These are phyloP conservation scores for Breynia disticha DNA, from an alignment of 441 rosid species.

Conservation along the genomic window DNA sequence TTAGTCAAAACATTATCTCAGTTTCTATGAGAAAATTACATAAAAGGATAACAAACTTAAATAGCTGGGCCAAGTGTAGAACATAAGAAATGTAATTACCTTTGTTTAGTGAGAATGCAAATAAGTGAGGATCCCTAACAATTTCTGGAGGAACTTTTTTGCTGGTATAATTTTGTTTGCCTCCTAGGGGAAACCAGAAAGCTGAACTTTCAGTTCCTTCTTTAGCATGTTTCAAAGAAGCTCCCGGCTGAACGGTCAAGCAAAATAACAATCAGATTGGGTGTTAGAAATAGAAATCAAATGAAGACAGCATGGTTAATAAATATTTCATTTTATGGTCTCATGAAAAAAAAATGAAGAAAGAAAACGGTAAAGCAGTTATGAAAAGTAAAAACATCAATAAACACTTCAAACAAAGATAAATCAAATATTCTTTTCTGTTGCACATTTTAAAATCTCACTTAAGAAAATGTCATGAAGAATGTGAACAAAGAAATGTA, in stretches of 20 bases:
- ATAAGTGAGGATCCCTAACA: conserved; percentile 84
- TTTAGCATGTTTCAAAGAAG: conserved; percentile 75
- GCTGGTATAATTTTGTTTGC: conserved; percentile 84
- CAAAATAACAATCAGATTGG: conserved; percentile 11
- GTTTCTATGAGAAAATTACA: no score
- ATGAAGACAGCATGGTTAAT: neutral
- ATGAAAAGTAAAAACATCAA: no score
- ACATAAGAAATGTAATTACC: conserved; percentile 35
- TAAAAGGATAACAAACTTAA: neutral
- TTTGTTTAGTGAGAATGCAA: conserved; percentile 54
- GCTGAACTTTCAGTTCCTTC: conserved; percentile 99
- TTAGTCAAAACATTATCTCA: conserved; percentile 33
- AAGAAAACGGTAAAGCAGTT: no score
- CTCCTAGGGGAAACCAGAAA: conserved; percentile 97
- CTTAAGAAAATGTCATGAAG: no score
- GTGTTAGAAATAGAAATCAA: neutral
- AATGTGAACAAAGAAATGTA: no score
- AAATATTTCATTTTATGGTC: no score
- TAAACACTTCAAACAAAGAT: no score
- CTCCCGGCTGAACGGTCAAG: conserved; percentile 64
- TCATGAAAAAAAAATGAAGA: no score
- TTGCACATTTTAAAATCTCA: no score
- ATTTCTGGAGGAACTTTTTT: conserved; percentile 53
- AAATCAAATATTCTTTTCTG: no score
- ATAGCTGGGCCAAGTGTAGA: neutral